phyloP scores from a whole-genome alignment of 192 early-diverging fungal species.

The Entomortierella parvispora region DNA sequence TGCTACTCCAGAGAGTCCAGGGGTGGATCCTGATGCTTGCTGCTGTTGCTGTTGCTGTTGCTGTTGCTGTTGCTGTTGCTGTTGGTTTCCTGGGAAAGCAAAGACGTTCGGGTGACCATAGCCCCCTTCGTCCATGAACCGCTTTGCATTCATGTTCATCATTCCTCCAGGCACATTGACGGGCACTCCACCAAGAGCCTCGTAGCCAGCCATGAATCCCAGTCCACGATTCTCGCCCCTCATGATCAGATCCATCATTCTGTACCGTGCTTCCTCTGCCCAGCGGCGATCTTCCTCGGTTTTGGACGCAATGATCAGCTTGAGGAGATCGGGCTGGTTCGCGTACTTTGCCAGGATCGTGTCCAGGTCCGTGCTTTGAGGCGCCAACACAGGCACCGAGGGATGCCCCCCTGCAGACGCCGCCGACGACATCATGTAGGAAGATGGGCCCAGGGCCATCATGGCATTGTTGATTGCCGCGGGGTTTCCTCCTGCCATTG shows the following conservation, averaged over 20 bases:
- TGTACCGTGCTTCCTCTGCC: constrained; percentile 61
- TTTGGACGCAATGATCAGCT: constrained; percentile 57
- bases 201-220: constrained; percentile 20
- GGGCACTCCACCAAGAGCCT: constrained; percentile 36
- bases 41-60: constrained; percentile 14
- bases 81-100: too few species aligned
- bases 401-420: constrained; percentile 18
- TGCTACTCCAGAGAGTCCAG: constrained; percentile 1
- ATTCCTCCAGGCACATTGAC: constrained; percentile 19
- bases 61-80: too few species aligned
- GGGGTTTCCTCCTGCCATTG: constrained; percentile 19
- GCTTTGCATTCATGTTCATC: constrained; percentile 35
- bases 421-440: constrained; percentile 30
- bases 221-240: constrained; percentile 27
- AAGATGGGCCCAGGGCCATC: constrained; percentile 31
- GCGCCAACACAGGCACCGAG: constrained; percentile 13
- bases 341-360: constrained; percentile 55
- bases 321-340: constrained; percentile 57
- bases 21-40: not conserved
- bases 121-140: constrained; percentile 36
- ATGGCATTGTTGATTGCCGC: constrained; percentile 47
- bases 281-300: constrained; percentile 64
- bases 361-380: constrained; percentile 52
- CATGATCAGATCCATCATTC: constrained; percentile 40
- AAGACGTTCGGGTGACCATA: constrained; percentile 25